A percentile compares a stretch with the other conserved stretches of the same genome.
These are phyloP conservation scores for Lachnellula arida DNA, from an alignment of 2,329 filamentous ascomycete species.

Conservation along the genomic window DNA sequence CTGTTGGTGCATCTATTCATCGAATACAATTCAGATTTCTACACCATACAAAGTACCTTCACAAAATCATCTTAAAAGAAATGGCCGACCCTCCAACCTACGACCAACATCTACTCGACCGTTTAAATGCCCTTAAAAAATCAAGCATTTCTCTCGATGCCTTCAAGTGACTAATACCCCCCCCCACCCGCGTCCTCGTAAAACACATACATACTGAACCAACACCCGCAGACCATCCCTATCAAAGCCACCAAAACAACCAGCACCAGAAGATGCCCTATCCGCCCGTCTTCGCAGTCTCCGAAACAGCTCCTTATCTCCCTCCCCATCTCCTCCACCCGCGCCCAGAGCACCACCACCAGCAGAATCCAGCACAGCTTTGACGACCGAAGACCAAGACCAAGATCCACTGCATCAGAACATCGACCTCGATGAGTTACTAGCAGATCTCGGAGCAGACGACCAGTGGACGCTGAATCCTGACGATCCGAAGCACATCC, in stretches of 20 bases:
- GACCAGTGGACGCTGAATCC: constrained; percentile 26
- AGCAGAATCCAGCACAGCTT: neutral
- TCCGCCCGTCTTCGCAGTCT: constrained; percentile 27
- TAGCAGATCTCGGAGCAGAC: constrained; percentile 27
- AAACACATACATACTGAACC: constrained; percentile 20
- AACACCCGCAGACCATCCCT: constrained; percentile 9
- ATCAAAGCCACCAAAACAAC: constrained; percentile 4
- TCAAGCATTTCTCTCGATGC: constrained; percentile 25
- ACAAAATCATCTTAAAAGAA: constrained; percentile 2
- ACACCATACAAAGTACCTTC: neutral
- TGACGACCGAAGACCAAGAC: constrained; percentile 3
- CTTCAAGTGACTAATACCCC: constrained; percentile 19
- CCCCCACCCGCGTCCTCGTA: neutral
- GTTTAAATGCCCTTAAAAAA: constrained; percentile 31
- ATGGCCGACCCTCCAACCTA: constrained; percentile 28
- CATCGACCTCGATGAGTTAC: constrained; percentile 28
- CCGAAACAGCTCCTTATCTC: constrained; percentile 22
- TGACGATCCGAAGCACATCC: constrained; percentile 28
- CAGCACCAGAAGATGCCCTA: constrained; percentile 25
- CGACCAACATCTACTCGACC: constrained; percentile 28
- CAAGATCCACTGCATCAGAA: constrained; percentile 15
- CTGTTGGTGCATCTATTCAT: neutral
- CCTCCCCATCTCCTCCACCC: constrained; percentile 10
- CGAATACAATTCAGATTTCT: neutral
- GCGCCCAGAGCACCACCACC: neutral